Base-by-base conservation (phyloP, 2,329 filamentous ascomycete species). In the Falciphora oryzae region DNA sequence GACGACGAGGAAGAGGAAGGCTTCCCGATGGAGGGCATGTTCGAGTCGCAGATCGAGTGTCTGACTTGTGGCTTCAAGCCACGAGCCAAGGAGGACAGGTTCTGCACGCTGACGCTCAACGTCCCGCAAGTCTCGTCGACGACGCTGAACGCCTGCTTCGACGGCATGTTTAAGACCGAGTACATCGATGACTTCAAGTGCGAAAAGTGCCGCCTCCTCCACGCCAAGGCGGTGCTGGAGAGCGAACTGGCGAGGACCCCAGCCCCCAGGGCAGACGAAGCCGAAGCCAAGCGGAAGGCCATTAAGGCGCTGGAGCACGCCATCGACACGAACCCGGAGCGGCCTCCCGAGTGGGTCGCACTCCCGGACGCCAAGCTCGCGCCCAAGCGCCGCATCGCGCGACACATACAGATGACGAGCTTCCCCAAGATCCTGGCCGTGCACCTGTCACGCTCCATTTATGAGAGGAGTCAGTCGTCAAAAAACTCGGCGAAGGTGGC, bases 151-250 rank as follows among this genome's bases (percentile, higher is more conserved):
- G 83, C 88, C 11, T 99, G 95, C 75, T 95, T 99, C 71, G 95
- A 99, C 71, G 91, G 91, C 57, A 89, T 97, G 76, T 89, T 99
- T 69, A 97, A 97, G 77, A 92, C 92, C 0, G 95, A 99, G 75
- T 90, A 93, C 74, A 97, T 99, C 69, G 94, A 98, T 68, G 95
- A 97, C 74, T 99, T 96, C 81, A 93, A 91, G 70, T 99, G 95
- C 78, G 95, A 97, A 71, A 91, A 88, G 77, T 99, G 95, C 73
- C 87, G 93, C 28, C 81, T 99, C n/a, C 77, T 91, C 58, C 90
- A 97, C 74, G 93, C 93, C 4, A 78, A 91, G 63, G 80, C 87
- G 35, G 76, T 83, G 62, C 85, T 92, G 68, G 79, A 85, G 67
- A 78, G 81, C 8, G 87, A 92, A 67, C 73, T 89, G 44, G 76